A percentile compares a stretch with the other conserved stretches of the same genome.
Conservation (phyloP, 805 yeast species). For the Kazachstania africana region DNA sequence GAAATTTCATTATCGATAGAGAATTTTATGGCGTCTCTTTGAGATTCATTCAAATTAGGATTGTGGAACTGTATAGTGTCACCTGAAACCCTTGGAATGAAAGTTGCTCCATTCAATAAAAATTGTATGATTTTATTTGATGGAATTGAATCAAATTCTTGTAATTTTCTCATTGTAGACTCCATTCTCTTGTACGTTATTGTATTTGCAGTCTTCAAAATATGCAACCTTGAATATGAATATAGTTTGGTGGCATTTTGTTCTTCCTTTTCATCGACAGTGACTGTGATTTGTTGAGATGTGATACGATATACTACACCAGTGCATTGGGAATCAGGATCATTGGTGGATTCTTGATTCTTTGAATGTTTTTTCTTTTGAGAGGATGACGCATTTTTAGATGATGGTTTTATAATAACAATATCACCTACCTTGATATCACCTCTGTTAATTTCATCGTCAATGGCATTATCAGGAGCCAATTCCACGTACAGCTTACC, state of each 20-base stretch:
- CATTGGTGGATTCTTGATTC: slow-evolving; percentile 13
- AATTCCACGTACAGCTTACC: slow-evolving; percentile 52
- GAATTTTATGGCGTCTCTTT: slow-evolving; percentile 57
- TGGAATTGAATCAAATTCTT: slow-evolving; percentile 32
- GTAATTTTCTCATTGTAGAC: slow-evolving; percentile 56
- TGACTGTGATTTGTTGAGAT: slow-evolving; percentile 37
- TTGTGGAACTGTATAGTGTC: slow-evolving; percentile 10
- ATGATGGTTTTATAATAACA: slow-evolving; percentile 39
- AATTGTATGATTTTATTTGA: slow-evolving; percentile 32
- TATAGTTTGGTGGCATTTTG: slow-evolving; percentile 37
- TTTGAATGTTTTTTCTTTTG: slow-evolving; percentile 10
- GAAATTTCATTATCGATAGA: slow-evolving; percentile 48
- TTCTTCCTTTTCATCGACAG: slow-evolving; percentile 49
- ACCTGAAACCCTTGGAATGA: slow-evolving; percentile 4
- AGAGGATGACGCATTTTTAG: slow-evolving; percentile 3
- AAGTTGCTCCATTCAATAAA: slow-evolving; percentile 31
- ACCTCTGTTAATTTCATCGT: slow-evolving; percentile 31
- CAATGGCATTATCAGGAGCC: slow-evolving; percentile 36
- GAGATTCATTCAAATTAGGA: slow-evolving; percentile 44
- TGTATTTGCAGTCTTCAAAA: slow-evolving; percentile 46
- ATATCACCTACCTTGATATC: slow-evolving; percentile 66
- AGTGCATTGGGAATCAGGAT: slow-evolving; percentile 29
- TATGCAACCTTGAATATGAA: slow-evolving; percentile 12
- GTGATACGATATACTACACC: slow-evolving; percentile 57
- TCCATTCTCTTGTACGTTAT: slow-evolving; percentile 71